These are phyloP conservation scores for Sedum album DNA, from an alignment of 164 flowering plant species.

Conservation along the genomic window DNA sequence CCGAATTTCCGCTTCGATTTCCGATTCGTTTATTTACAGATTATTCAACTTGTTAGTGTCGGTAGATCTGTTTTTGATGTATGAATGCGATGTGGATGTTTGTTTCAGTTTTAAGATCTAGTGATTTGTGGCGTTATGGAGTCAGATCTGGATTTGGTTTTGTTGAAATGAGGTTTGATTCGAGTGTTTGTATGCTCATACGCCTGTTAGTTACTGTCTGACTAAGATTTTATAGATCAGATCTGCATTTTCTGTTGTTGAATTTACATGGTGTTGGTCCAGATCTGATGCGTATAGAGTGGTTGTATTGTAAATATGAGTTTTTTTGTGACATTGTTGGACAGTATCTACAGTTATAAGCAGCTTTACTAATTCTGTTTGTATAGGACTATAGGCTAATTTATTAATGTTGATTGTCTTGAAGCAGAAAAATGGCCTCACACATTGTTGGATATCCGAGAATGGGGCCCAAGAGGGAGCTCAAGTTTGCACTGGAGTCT, in stretches of 20 bases:
- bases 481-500: neutral
- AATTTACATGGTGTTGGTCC: neutral
- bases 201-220: neutral
- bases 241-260: neutral
- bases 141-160: neutral
- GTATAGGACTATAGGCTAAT: no score
- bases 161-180: neutral
- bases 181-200: no score
- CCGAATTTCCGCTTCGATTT: neutral
- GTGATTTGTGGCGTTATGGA: neutral
- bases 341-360: no score
- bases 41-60: neutral
- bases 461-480: conserved; percentile 1
- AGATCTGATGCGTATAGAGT: neutral
- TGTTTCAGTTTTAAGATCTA: neutral
- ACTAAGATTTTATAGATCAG: neutral
- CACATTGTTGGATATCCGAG: neutral
- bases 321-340: no score
- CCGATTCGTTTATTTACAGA: no score
- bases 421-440: neutral
- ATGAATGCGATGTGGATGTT: neutral
- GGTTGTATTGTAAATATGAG: no score
- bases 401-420: no score
- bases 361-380: no score
- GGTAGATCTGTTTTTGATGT: neutral